Evolutionary conservation across 352 stramenopile species (phyloP), one percentile per base, ranked within the genome.

Genomic region (Phytophthora hibernalis): DNA sequence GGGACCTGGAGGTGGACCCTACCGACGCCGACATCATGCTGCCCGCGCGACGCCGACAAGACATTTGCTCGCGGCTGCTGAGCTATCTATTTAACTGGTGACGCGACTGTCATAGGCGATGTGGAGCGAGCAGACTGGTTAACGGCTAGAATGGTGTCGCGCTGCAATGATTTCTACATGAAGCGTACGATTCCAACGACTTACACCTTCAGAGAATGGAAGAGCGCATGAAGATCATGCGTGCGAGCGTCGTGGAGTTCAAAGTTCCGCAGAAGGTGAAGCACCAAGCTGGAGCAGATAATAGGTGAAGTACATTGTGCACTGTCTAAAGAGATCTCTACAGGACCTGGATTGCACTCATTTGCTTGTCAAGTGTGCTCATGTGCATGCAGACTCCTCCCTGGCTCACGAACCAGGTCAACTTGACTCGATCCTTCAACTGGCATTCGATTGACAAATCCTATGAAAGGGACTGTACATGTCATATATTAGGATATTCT

Each of bases 21-120:
- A 87, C 71, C 9, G 86, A 95, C 31, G 69, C 76, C 40, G 87
- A 95, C 65, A 88, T 95, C 38, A 91, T 95, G 85, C 80, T 93
- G n/a, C 81, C 87, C 28, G 83, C 87, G 8, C 77, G 71, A 11
- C 85, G 85, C 48, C 85, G 66, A 24, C 75, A 89, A 61, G 82
- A 95, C 61, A 72, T 95, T 73, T 95, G 87, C 80, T 95, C 87
- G 43, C 82, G 87, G 11, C 60, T 95, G 56, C 67, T 93, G 51
- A 81, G 73, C 64, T 95, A 90, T 74, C 72, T 95, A 83, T 95
- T 95, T 88, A 92, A 92, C 52, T 90, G 85, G 84, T 94, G 64
- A 83, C 21, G 57, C 21, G 20, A 18, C 18, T 57, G 44, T 40
- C 20, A 28, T 37, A 24, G 59, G 26, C 10, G 31, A 50, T 49